phyloP scores from a whole-genome alignment of 768 basidiomycete species.

The Baorangia bicolor region DNA sequence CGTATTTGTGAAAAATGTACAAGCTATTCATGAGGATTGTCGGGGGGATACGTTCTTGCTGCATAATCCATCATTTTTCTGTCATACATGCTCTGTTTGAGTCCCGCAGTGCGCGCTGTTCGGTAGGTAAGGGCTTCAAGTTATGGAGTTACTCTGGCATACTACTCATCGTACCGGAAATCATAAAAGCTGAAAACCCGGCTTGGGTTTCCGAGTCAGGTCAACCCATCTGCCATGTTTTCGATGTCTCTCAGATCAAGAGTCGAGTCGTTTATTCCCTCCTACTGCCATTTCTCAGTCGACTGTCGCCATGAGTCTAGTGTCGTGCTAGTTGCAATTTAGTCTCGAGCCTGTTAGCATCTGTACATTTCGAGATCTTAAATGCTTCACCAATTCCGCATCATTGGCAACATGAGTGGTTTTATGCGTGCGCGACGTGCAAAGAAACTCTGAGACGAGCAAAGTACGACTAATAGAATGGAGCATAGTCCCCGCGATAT shows the following conservation, averaged over 20 bases:
- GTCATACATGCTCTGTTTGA: not conserved
- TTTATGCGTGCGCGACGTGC: not conserved
- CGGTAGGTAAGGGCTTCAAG: not conserved
- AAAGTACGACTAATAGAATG: conserved; percentile 20
- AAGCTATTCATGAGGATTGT: not conserved
- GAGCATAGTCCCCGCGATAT: conserved; percentile 23
- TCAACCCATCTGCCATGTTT: not conserved
- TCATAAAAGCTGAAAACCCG: too few relatives aligned
- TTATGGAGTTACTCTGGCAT: not conserved
- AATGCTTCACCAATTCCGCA: not conserved
- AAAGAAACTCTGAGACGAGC: not conserved
- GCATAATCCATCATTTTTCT: not conserved
- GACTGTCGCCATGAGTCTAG: not conserved
- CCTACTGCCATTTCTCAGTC: not conserved
- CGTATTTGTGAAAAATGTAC: not conserved
- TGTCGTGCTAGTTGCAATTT: not conserved
- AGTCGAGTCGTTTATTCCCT: not conserved
- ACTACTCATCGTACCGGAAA: too few relatives aligned
- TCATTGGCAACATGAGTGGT: not conserved
- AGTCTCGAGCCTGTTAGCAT: not conserved
- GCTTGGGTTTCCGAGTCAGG: not conserved
- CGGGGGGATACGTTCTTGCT: not conserved
- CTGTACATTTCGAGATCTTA: too few relatives aligned
- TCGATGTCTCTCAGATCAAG: not conserved
- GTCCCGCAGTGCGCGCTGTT: not conserved